Percentiles rank a stretch among this genome's conserved stretches.
phyloP scores from a whole-genome alignment of 2,329 filamentous ascomycete genomes.

The Shiraia sp. region DNA sequence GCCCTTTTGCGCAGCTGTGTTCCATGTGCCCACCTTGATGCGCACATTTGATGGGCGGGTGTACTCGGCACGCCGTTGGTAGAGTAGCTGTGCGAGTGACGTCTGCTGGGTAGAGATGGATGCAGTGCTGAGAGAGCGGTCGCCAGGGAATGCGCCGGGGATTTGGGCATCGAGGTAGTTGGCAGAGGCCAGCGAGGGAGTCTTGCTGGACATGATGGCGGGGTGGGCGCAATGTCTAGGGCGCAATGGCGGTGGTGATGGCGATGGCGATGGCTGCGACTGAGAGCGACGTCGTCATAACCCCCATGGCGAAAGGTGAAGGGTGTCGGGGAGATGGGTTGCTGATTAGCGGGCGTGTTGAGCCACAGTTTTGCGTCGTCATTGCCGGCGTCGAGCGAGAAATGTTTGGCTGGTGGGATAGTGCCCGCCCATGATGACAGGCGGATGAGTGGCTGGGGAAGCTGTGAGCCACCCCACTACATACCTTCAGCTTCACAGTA shows the following conservation, averaged over 20 bases:
- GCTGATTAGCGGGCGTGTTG: no score
- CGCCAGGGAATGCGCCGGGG: constrained; percentile 55
- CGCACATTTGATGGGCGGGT: constrained; percentile 73
- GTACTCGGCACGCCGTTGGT: constrained; percentile 78
- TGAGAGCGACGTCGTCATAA: neutral
- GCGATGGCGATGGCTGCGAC: constrained; percentile 1
- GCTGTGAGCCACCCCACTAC: no score
- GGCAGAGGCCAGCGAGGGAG: constrained; percentile 28
- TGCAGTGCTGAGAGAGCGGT: constrained; percentile 22
- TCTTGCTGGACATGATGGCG: constrained; percentile 34
- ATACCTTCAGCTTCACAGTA: no score
- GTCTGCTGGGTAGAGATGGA: constrained; percentile 48
- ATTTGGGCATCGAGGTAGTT: constrained; percentile 49
- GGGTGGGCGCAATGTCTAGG: neutral
- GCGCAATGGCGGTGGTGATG: constrained; percentile 3
- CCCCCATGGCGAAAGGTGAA: no score
- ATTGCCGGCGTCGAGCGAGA: no score
- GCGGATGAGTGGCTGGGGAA: neutral
- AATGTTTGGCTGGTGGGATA: neutral
- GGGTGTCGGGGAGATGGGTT: no score
- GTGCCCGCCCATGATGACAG: constrained; percentile 13
- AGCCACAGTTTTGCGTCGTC: neutral
- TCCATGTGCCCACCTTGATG: constrained; percentile 94
- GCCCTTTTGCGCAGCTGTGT: constrained; percentile 81
- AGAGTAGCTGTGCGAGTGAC: constrained; percentile 61